Evolutionary conservation across 2,329 filamentous ascomycete species (phyloP).

Genomic region (Aspergillus novoparasiticus): DNA sequence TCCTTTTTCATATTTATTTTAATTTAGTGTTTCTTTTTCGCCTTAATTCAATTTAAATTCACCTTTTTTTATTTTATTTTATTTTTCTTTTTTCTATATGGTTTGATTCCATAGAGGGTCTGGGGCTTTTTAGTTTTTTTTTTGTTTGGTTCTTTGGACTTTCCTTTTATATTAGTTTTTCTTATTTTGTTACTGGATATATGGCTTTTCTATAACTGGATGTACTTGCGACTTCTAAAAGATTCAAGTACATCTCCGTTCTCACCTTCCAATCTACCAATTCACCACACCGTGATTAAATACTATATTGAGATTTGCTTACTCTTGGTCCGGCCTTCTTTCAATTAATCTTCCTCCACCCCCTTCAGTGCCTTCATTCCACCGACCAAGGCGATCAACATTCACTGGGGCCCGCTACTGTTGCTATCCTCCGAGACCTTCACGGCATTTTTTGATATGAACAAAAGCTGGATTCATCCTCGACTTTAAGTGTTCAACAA

Average conservation of each 20-base stretch:
- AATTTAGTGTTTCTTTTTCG: constrained; percentile 12
- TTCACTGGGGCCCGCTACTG: constrained; percentile 27
- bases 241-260: constrained; percentile 15
- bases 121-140: constrained; percentile 8
- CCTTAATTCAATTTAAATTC: constrained; percentile 15
- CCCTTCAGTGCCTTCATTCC: constrained; percentile 38
- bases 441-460: constrained; percentile 7
- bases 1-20: constrained; percentile 9
- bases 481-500: neutral
- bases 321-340: constrained; percentile 58
- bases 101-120: constrained; percentile 13
- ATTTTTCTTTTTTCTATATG: constrained; percentile 14
- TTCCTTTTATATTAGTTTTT: constrained; percentile 19
- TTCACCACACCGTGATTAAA: constrained; percentile 3
- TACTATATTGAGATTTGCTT: constrained; percentile 25
- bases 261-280: constrained; percentile 22
- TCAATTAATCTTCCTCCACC: constrained; percentile 39
- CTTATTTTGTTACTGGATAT: constrained; percentile 21
- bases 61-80: constrained; percentile 39
- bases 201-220: constrained; percentile 22
- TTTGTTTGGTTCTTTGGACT: constrained; percentile 15
- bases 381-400: constrained; percentile 28
- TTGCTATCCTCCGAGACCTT: constrained; percentile 24
- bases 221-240: constrained; percentile 20
- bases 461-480: neutral